Evolutionary conservation across 73 alveolate genomes (phyloP).

Genomic region (Uronychia binucleata): DNA sequence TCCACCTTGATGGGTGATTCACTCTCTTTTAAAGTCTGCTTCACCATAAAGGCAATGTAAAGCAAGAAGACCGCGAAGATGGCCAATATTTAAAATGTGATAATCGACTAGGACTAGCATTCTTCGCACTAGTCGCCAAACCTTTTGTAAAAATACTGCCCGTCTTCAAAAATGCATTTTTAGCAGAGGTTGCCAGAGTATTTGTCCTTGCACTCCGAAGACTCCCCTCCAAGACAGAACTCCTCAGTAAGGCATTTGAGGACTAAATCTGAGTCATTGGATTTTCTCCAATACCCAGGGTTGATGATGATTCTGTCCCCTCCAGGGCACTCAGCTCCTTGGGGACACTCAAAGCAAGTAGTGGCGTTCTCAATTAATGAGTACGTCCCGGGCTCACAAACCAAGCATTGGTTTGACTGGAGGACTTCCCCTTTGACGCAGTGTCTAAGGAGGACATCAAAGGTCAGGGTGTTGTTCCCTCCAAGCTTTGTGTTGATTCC

Average conservation of each 20-base stretch:
- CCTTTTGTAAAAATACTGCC: too few species aligned
- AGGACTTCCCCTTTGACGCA: background rate
- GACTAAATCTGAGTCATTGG: background rate
- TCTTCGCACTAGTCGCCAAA: too few species aligned
- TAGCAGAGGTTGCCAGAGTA: too few species aligned
- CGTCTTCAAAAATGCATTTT: too few species aligned
- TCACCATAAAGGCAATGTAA: too few species aligned
- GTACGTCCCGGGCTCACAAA: background rate
- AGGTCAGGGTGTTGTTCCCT: background rate
- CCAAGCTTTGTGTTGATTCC: background rate
- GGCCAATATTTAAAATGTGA: too few species aligned
- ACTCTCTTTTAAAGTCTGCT: too few species aligned
- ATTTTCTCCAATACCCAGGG: slow-evolving; percentile 9
- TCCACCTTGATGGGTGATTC: too few species aligned
- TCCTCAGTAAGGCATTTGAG: background rate
- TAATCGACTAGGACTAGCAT: too few species aligned
- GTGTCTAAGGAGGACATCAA: background rate
- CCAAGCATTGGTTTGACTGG: background rate
- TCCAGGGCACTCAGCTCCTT: background rate
- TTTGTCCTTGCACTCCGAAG: too few species aligned
- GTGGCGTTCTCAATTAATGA: slow-evolving; percentile 7
- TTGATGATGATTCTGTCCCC: background rate
- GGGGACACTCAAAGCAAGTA: background rate
- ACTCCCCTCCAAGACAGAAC: slow-evolving; percentile 15
- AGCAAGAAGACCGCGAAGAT: too few species aligned